Evolutionary conservation across 352 stramenopile genomes (phyloP), one percentile per base, ranked within the genome.

Genomic region (Thalassiosira exigua): DNA sequence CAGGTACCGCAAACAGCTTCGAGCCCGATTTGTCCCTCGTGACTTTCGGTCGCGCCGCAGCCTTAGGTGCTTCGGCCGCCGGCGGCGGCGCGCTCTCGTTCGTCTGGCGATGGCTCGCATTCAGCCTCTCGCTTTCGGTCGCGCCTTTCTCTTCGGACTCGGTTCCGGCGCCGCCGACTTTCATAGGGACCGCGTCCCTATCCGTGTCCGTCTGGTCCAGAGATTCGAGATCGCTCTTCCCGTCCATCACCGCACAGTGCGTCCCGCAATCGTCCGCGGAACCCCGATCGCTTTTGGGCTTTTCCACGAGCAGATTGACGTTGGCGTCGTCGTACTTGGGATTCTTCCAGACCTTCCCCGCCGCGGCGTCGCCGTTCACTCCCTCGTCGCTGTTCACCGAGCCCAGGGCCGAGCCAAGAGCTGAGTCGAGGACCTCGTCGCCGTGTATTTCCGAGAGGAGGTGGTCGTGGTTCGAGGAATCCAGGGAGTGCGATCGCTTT

Each of bases 331-430:
- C 39, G 39, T 48, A 11, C 39, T 48, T 48, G 11, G 39, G 39
- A 48, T 48, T n/a, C 39, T 48, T 48, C 11, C 11, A 11, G 39
- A n/a, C n/a, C 11, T 48, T 48, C 39, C n/a, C 39, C 11, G n/a
- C 39, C 11, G 39, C 11, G 11, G 39, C 39, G 39, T 48, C 39
- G 39, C n/a, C 39, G 39, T 48, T n/a, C 39, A 17, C 39, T 11
- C n/a, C 39, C 39, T 48, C 39, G 39, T 48, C 39, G 39, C n/a
- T n/a, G 39, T n/a, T 48, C 39, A n/a, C n/a, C n/a, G n/a, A n/a
- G n/a, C n/a, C n/a, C n/a, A n/a, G n/a, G n/a, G n/a, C n/a, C n/a
- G n/a, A n/a, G n/a, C n/a, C n/a, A n/a, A n/a, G n/a, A n/a, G n/a
- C n/a, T n/a, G n/a, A n/a, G n/a, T n/a, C n/a, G n/a, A n/a, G n/a